Evolutionary conservation across 352 stramenopile species (phyloP).

Genomic region (Globisporangium paroecandrum): DNA sequence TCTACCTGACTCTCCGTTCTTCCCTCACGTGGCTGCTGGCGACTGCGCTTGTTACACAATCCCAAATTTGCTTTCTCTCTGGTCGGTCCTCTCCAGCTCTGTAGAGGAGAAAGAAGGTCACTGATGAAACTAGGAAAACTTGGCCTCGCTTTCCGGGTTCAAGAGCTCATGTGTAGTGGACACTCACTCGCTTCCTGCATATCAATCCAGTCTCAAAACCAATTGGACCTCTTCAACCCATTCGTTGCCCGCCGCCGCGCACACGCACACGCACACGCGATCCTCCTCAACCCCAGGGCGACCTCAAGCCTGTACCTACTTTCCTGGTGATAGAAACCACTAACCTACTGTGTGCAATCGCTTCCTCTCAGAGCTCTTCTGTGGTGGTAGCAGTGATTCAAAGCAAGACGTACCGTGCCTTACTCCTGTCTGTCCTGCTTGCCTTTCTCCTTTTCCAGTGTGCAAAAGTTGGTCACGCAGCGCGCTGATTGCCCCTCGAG

Average conservation of each 20-base stretch:
- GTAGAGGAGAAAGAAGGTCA: too few species aligned
- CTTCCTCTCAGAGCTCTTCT: too few species aligned
- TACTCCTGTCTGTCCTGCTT: background rate
- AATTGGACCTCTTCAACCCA: background rate
- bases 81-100: too few species aligned
- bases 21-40: too few species aligned
- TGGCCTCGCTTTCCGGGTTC: background rate
- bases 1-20: too few species aligned
- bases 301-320: background rate
- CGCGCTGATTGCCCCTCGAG: background rate
- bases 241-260: background rate
- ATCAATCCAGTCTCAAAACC: too few species aligned
- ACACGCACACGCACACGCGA: background rate
- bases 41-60: too few species aligned
- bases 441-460: background rate
- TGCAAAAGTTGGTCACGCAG: constrained; percentile 4
- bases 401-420: background rate
- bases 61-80: too few species aligned
- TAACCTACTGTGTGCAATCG: background rate
- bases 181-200: too few species aligned
- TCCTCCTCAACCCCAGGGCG: background rate
- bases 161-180: too few species aligned
- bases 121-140: background rate
- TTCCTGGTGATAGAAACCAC: too few species aligned
- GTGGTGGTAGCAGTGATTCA: too few species aligned